Evolutionary conservation across 2,329 filamentous ascomycete genomes (phyloP).

Genomic region (Colletotrichum liaoningense): DNA sequence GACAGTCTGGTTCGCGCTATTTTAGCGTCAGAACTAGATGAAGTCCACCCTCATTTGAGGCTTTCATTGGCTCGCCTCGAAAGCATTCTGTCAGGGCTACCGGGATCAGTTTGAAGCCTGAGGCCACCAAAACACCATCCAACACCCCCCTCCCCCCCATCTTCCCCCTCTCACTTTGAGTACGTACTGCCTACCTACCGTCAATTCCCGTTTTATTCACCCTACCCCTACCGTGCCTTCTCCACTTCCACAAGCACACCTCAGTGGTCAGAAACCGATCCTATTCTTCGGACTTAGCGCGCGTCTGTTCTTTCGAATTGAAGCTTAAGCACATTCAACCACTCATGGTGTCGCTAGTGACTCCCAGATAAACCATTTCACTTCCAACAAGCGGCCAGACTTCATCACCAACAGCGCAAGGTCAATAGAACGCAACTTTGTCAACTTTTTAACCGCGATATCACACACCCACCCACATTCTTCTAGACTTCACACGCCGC

Average conservation of each 20-base stretch:
- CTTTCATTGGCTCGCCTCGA: conserved; percentile 10
- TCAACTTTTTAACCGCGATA: conserved; percentile 16
- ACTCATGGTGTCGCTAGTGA: conserved; percentile 13
- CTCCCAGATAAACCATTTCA: not conserved
- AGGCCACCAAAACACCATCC: not conserved
- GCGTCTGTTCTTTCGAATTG: conserved; percentile 14
- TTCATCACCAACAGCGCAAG: conserved; percentile 15
- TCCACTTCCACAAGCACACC: not conserved
- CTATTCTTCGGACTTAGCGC: conserved; percentile 11
- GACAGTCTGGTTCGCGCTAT: conserved; percentile 7
- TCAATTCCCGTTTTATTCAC: not conserved
- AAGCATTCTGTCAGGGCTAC: not conserved
- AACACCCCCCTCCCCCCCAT: not conserved
- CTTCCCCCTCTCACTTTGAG: not conserved
- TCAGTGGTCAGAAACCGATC: conserved; percentile 1
- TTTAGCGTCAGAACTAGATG: not conserved
- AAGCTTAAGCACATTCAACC: conserved; percentile 26
- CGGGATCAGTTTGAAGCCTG: not conserved
- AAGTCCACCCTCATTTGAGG: not conserved
- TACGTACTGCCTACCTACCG: not conserved
- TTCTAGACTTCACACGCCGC: not conserved
- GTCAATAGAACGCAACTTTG: not conserved
- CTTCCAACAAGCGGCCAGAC: conserved; percentile 20
- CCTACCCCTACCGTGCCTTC: not conserved
- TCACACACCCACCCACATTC: conserved; percentile 16